Evolutionary conservation across 2,329 filamentous ascomycete genomes (phyloP).

Genomic region (Akanthomyces muscarius): DNA sequence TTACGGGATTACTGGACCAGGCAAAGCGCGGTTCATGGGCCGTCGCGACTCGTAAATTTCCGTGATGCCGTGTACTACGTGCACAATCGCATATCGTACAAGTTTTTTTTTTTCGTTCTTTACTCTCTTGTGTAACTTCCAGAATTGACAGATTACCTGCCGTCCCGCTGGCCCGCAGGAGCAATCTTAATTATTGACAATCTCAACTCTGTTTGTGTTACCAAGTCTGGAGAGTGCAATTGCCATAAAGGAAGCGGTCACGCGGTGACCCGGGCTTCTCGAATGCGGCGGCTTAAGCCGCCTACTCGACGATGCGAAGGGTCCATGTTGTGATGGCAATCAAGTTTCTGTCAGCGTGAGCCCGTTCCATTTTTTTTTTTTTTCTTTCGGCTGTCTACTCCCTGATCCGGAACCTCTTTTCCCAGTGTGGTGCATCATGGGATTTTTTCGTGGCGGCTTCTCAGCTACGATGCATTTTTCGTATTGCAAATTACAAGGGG

Average conservation of each 20-base stretch:
- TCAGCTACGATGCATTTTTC: neutral
- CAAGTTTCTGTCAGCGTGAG: neutral
- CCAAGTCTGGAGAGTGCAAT: no score
- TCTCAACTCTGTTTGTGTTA: no score
- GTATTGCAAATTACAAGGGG: constrained; percentile 3
- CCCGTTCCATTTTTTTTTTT: neutral
- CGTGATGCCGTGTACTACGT: neutral
- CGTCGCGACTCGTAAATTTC: no score
- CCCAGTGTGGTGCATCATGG: neutral
- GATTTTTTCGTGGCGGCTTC: neutral
- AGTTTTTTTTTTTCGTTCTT: neutral
- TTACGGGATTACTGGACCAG: no score
- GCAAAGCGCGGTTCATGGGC: no score
- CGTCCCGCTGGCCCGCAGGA: no score
- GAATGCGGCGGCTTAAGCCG: constrained; percentile 1
- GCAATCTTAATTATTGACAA: no score
- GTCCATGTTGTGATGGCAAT: neutral
- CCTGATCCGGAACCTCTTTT: neutral
- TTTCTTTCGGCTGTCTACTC: neutral
- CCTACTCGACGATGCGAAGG: neutral
- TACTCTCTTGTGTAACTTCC: neutral
- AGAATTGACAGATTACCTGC: no score
- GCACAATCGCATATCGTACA: neutral
- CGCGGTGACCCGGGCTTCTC: neutral
- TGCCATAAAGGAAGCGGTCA: neutral